phyloP scores from a whole-genome alignment of 164 flowering plant species.

The Kalanchoe fedtschenkoi region DNA sequence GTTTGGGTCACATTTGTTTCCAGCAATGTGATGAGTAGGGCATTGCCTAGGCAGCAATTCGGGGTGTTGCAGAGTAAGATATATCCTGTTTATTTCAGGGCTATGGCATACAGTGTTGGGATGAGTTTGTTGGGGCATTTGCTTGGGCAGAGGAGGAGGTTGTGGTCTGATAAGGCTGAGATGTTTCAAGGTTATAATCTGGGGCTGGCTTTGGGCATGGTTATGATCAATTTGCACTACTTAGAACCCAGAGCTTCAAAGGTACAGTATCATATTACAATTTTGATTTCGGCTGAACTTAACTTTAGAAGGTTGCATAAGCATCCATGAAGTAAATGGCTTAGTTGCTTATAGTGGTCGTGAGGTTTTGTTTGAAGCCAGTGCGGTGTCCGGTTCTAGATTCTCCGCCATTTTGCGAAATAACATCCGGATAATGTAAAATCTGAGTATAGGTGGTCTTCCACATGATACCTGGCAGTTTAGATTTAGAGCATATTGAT shows the following conservation, averaged over 20 bases:
- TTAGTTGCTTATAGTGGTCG: no score
- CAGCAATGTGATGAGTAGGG: not conserved
- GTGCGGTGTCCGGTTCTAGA: no score
- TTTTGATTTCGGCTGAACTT: no score
- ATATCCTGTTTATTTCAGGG: not conserved
- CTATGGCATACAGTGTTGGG: not conserved
- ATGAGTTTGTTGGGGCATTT: not conserved
- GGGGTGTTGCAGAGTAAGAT: slow-evolving; percentile 2
- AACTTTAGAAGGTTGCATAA: no score
- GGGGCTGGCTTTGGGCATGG: not conserved
- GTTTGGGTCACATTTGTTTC: slow-evolving; percentile 2
- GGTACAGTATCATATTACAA: no score
- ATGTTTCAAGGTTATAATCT: not conserved
- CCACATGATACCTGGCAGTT: no score
- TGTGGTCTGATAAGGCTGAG: not conserved
- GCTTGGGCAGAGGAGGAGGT: not conserved
- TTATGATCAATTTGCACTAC: not conserved
- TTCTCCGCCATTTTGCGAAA: no score
- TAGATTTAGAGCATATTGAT: no score
- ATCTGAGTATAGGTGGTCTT: no score
- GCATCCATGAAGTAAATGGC: no score
- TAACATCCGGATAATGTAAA: no score
- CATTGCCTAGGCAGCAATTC: slow-evolving; percentile 1
- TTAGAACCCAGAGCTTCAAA: not conserved
- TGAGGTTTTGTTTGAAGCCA: no score